Evolutionary conservation across 2,329 filamentous ascomycete genomes (phyloP), one percentile per base, ranked within the genome.

Genomic region (Huntiella savannae): DNA sequence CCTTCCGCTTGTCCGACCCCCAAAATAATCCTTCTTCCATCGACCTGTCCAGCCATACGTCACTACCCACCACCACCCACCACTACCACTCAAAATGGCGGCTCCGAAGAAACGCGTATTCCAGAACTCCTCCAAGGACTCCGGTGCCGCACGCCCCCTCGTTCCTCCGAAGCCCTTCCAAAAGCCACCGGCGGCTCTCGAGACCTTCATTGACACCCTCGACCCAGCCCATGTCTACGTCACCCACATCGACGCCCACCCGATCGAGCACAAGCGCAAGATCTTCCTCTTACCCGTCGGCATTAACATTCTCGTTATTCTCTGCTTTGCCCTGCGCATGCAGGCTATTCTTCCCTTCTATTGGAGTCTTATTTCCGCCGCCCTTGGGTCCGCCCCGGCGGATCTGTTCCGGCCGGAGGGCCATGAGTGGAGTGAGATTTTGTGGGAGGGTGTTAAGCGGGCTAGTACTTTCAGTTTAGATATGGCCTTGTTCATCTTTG

Each of bases 251-350:
- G 87, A 95, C 67, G 64, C 63, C 50, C 77, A 80, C 51, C 76
- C 78, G 0, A 61, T 63, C 15, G 67, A 69, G 22, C 75, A 87
- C 63, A 95, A 95, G 63, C 74, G 74, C 58, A 81, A 83, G 56
- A 80, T 92, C 55, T 95, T 94, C 62, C 55, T 76, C 41, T 77
- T 94, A 1, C 85, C 87, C 12, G 69, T 85, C 13, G 60, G 77
- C 13, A 75, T 94, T 62, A 95, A 95, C 61, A 48, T 80, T 33
- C 62, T 65, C 53, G 76, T 95, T 48, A 64, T 69, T 6, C 56
- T 68, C 2, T 61, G 83, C 32, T 75, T 94, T 54, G 54, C 69
- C 49, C 76, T 76, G 66, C 79, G 87, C 52, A 64, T 79, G 50
- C 82, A 73, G 59, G 64, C 68, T 59, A 78, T 84, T 53, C 53